Evolutionary conservation across 2,329 filamentous ascomycete species (phyloP).

Genomic region (Fusarium sp.): DNA sequence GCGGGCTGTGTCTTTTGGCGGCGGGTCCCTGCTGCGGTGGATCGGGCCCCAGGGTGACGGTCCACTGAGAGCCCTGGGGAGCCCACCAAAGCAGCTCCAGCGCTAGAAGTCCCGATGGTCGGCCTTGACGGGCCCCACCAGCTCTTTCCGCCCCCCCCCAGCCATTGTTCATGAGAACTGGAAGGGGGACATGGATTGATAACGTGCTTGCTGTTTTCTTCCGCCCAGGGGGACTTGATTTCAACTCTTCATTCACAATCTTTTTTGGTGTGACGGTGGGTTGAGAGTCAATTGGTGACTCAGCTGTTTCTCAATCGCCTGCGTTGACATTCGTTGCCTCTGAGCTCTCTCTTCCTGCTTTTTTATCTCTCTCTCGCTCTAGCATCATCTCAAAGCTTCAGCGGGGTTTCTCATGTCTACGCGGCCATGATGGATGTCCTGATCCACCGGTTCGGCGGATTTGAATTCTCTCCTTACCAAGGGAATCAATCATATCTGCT

Average conservation of each 20-base stretch:
- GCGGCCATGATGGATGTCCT: slow-evolving; percentile 47
- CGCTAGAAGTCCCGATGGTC: slow-evolving; percentile 28
- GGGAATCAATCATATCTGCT: slow-evolving; percentile 31
- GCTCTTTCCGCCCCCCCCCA: slow-evolving; percentile 20
- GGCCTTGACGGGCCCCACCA: slow-evolving; percentile 6
- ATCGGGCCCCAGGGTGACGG: not conserved
- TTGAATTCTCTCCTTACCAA: slow-evolving; percentile 47
- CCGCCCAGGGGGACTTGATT: not conserved
- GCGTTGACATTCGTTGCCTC: not conserved
- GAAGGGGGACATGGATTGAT: slow-evolving; percentile 22
- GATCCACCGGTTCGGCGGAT: slow-evolving; percentile 46
- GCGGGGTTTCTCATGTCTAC: slow-evolving; percentile 22
- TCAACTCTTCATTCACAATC: slow-evolving; percentile 6
- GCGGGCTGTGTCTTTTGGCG: slow-evolving; percentile 13
- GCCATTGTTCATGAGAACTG: slow-evolving; percentile 33
- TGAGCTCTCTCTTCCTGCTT: not conserved
- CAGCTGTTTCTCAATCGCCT: not conserved
- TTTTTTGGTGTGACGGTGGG: slow-evolving; percentile 12
- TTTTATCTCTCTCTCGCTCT: not conserved
- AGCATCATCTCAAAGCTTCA: not conserved
- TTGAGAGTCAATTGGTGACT: not conserved
- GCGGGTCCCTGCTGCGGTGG: slow-evolving; percentile 21
- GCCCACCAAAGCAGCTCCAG: not conserved
- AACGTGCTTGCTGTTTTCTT: slow-evolving; percentile 14
- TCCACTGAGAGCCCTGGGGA: slow-evolving; percentile 25